Percentiles rank a stretch among this genome's conserved stretches.
Conservation (phyloP, 2,329 filamentous ascomycete species). For the Samsoniella hepiali region DNA sequence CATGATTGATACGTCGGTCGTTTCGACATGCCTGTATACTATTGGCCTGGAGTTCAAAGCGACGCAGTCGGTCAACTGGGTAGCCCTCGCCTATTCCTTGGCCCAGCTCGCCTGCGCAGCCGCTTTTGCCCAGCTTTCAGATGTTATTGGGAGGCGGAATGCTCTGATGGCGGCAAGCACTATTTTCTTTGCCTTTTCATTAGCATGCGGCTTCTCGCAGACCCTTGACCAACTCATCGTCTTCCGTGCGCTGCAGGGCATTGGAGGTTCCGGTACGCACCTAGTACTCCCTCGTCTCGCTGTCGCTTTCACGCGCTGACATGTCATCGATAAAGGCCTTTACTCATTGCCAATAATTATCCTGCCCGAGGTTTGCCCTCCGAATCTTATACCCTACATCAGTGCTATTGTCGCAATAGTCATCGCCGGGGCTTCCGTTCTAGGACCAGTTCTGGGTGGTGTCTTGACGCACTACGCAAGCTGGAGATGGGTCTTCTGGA, state of each 20-base stretch:
- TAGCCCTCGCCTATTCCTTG: constrained; percentile 54
- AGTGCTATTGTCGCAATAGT: constrained; percentile 47
- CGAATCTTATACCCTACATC: constrained; percentile 39
- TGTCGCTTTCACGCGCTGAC: constrained; percentile 7
- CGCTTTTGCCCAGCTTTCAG: constrained; percentile 52
- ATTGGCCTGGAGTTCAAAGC: constrained; percentile 51
- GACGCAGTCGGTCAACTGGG: constrained; percentile 47
- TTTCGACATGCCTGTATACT: constrained; percentile 55
- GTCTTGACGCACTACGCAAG: constrained; percentile 46
- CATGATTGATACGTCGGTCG: constrained; percentile 56
- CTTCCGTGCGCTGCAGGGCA: constrained; percentile 40
- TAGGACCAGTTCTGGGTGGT: constrained; percentile 52
- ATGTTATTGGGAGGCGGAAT: constrained; percentile 50
- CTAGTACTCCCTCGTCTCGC: neutral
- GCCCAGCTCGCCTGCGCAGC: constrained; percentile 56
- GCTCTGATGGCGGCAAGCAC: constrained; percentile 49
- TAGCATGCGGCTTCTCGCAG: constrained; percentile 50
- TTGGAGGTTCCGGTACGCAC: constrained; percentile 47
- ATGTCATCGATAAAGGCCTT: constrained; percentile 34
- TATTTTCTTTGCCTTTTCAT: constrained; percentile 56
- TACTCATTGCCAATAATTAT: constrained; percentile 56
- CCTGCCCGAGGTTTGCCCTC: constrained; percentile 47
- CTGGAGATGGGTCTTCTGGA: constrained; percentile 58
- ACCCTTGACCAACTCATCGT: constrained; percentile 42
- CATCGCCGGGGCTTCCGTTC: constrained; percentile 45